These are phyloP conservation scores for Backusella westeae DNA, from an alignment of 192 early-diverging fungal species.

Conservation along the genomic window DNA sequence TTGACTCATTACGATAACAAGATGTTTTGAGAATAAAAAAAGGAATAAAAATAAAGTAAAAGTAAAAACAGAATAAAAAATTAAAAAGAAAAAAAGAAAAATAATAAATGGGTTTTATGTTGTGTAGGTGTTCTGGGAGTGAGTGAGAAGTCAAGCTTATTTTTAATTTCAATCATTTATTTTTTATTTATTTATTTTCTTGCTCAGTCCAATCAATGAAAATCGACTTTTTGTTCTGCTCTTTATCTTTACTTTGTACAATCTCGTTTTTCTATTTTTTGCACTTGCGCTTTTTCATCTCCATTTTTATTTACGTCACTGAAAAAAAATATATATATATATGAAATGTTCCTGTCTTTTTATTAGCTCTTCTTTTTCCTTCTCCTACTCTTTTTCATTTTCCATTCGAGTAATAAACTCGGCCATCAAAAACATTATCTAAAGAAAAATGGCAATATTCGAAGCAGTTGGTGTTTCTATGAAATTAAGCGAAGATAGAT, in stretches of 20 bases:
- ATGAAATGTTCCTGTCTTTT: background rate
- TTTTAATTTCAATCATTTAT: conserved; percentile 5
- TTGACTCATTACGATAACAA: background rate
- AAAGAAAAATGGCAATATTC: conserved; percentile 5
- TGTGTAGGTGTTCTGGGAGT: background rate
- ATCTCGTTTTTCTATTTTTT: background rate
- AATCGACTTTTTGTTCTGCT: background rate
- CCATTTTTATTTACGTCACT: background rate
- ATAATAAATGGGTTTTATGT: background rate
- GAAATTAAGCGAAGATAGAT: conserved; percentile 38
- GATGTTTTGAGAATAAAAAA: background rate
- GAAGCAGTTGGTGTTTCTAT: conserved; percentile 13
- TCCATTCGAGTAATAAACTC: background rate
- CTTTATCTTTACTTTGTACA: background rate
- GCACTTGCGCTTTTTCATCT: background rate
- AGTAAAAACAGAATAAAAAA: background rate
- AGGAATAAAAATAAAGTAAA: background rate
- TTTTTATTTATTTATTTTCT: conserved; percentile 6
- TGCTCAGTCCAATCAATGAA: background rate
- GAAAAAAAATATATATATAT: background rate
- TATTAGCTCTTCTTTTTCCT: background rate
- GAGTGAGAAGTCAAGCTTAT: conserved; percentile 3
- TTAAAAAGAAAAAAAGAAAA: conserved; percentile 1
- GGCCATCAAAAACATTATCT: background rate
- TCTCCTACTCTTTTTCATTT: background rate